Evolutionary conservation across 2,329 filamentous ascomycete genomes (phyloP).

Genomic region (Penicillium verrucosum): DNA sequence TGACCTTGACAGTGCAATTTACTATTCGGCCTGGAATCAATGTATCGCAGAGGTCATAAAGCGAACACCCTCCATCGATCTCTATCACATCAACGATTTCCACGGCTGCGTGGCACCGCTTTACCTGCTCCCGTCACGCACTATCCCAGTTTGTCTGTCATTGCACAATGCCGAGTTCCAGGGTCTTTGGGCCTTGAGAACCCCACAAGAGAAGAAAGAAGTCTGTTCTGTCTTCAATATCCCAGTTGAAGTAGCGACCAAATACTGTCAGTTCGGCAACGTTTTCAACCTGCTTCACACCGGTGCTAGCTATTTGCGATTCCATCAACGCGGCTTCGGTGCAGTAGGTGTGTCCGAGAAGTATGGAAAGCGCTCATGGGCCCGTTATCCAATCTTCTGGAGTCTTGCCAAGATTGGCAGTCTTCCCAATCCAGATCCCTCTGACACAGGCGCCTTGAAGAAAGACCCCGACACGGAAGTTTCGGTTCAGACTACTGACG

Average conservation of each 20-base stretch:
- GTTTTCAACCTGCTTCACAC: constrained; percentile 67
- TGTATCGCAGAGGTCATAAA: constrained; percentile 64
- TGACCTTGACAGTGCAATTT: constrained; percentile 64
- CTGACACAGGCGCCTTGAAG: constrained; percentile 60
- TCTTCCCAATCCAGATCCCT: constrained; percentile 64
- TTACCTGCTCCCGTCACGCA: constrained; percentile 58
- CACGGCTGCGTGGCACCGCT: constrained; percentile 62
- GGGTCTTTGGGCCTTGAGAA: constrained; percentile 65
- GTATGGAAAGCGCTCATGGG: constrained; percentile 64
- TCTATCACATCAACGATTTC: constrained; percentile 67
- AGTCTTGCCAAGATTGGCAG: constrained; percentile 61
- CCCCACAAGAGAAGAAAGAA: constrained; percentile 58
- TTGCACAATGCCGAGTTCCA: constrained; percentile 71
- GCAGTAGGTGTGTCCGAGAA: constrained; percentile 68
- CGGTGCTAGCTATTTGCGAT: constrained; percentile 61
- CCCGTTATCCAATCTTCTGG: constrained; percentile 68
- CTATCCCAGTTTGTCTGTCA: constrained; percentile 60
- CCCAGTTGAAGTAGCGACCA: neutral
- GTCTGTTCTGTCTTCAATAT: constrained; percentile 65
- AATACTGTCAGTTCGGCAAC: constrained; percentile 57
- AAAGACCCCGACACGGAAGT: constrained; percentile 53
- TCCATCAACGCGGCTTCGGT: constrained; percentile 66
- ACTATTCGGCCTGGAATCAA: constrained; percentile 68
- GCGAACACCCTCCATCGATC: constrained; percentile 57
- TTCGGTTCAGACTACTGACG: constrained; percentile 59